These are phyloP conservation scores for Geotrichum candidum DNA, from an alignment of 1,139 yeast genomes.

Conservation along the genomic window DNA sequence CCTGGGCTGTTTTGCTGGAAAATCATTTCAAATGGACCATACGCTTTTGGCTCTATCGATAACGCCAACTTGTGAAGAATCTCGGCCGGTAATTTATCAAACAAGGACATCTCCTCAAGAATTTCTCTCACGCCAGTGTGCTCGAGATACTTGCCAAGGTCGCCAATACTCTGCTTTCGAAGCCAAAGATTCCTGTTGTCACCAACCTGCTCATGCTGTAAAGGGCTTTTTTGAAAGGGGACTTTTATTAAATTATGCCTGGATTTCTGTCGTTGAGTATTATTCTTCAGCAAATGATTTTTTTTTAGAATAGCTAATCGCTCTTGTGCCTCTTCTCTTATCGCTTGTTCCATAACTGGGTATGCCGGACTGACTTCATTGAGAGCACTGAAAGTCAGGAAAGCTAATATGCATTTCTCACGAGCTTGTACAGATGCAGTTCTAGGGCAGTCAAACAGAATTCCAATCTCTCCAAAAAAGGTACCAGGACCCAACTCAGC, in stretches of 20 bases:
- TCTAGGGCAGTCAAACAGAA: slow-evolving; percentile 64
- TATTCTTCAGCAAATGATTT: slow-evolving; percentile 34
- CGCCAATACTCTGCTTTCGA: not conserved
- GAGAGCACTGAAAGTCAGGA: slow-evolving; percentile 60
- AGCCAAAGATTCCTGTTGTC: not conserved
- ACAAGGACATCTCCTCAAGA: slow-evolving; percentile 52
- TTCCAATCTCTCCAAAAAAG: slow-evolving; percentile 76
- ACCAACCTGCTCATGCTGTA: not conserved
- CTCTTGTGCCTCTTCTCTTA: slow-evolving; percentile 74
- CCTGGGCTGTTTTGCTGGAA: slow-evolving; percentile 56
- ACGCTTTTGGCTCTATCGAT: slow-evolving; percentile 51
- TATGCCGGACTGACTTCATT: slow-evolving; percentile 53
- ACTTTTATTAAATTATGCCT: not conserved
- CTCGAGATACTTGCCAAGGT: slow-evolving; percentile 6
- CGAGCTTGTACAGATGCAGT: slow-evolving; percentile 79
- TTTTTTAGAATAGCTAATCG: slow-evolving; percentile 64
- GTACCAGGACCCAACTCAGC: slow-evolving; percentile 66
- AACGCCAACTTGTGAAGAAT: slow-evolving; percentile 59
- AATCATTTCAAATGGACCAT: slow-evolving; percentile 53
- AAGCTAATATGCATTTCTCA: slow-evolving; percentile 59
- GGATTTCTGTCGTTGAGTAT: not conserved
- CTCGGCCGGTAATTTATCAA: slow-evolving; percentile 49
- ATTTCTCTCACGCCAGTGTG: slow-evolving; percentile 43
- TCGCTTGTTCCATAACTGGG: slow-evolving; percentile 60
- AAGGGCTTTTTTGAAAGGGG: not conserved